Evolutionary conservation across 164 flowering plant species (phyloP), one percentile per base, ranked within the genome.

Genomic region (Houttuynia cordata): DNA sequence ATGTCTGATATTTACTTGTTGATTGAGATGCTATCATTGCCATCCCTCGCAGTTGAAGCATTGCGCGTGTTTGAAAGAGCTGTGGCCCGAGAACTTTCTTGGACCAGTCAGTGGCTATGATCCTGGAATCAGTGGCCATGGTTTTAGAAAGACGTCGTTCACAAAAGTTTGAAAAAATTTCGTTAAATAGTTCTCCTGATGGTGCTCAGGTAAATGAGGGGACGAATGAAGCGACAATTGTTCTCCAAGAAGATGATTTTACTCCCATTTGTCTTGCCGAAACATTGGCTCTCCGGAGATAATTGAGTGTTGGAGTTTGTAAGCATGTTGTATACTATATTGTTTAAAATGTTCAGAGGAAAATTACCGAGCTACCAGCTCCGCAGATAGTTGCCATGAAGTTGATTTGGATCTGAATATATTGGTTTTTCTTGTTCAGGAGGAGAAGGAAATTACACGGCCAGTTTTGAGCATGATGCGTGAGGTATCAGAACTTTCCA

Each of bases 401-500:
- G 68, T 75, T 59, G 96, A 94, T 74, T 51, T 85, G 49, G 89
- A 85, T 73, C 67, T 91, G 79, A 97, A 91, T 68, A 82, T 84
- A 59, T 80, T 94, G 80, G 88, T 61, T 24, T 65, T 61, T 37
- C 56, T 74, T 53, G 70, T 74, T 22, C 63, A 62, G 20, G 68
- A 71, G 52, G 92, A 90, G 64, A 84, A 79, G 69, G 93, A 79
- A 70, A 72, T 80, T 59, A 74, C 79, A 49, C 79, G 87, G 67
- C 90, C 90, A 58, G 91, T 88, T 66, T 63, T 94, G 61, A 81
- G 78, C 71, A 83, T 94, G 97, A 80, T 94, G 87, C 73, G 93
- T 61, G 96, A 94, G 75, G 93, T 86, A 70, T 91, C 87, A 66
- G 97, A 91, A 68, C 88, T 78, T 71, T 96, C 99, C 53, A 88